Conservation (phyloP, 768 basidiomycete species). For the Mycena rebaudengoi region DNA sequence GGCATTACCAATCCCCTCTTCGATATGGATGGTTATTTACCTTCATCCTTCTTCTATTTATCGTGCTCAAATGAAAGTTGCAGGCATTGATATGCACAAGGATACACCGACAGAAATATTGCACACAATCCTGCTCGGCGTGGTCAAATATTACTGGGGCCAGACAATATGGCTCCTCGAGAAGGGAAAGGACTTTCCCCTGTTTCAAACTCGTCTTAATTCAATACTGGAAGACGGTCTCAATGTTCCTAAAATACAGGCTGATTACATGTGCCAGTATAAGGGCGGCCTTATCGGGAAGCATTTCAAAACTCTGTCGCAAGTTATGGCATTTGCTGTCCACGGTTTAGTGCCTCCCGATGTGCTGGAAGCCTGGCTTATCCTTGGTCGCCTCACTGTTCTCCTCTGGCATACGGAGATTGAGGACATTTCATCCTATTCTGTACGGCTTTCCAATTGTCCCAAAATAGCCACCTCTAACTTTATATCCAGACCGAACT, state of each 20-base stretch:
- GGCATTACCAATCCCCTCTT: background rate
- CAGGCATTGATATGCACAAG: conserved; percentile 37
- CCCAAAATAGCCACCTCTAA: background rate
- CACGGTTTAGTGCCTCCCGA: conserved; percentile 32
- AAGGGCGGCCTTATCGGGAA: conserved; percentile 37
- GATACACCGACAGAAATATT: conserved; percentile 44
- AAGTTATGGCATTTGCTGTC: conserved; percentile 38
- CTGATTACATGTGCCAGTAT: conserved; percentile 43
- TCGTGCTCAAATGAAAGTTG: background rate
- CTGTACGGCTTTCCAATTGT: conserved; percentile 17
- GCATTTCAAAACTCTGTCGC: conserved; percentile 38
- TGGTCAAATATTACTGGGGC: conserved; percentile 44
- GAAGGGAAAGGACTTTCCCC: conserved; percentile 23
- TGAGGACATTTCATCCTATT: conserved; percentile 28
- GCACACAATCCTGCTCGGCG: conserved; percentile 43
- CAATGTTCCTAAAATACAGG: conserved; percentile 29
- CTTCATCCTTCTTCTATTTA: background rate
- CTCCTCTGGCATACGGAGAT: conserved; percentile 42
- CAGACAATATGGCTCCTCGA: conserved; percentile 33
- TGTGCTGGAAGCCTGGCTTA: conserved; percentile 31
- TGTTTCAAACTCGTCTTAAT: conserved; percentile 34
- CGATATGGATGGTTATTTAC: background rate
- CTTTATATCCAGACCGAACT: conserved; percentile 19
- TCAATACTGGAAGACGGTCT: conserved; percentile 36
- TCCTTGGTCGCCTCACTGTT: conserved; percentile 28